Conservation (phyloP, 164 flowering plant species). For the Stephania japonica region DNA sequence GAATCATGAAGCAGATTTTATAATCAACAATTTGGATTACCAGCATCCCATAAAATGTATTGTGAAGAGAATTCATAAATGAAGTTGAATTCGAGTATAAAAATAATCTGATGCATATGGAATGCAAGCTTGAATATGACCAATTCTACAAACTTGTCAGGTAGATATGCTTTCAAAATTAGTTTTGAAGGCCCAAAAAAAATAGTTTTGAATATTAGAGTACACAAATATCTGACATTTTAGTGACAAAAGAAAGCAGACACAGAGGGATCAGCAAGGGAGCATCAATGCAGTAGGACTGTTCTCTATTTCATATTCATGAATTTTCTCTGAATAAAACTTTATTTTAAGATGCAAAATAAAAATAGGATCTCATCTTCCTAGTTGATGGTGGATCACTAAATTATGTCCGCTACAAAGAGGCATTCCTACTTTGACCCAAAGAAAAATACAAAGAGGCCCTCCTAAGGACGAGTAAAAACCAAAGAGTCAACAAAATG, state of each 20-base stretch:
- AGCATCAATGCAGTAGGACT: background rate
- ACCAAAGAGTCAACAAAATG: background rate
- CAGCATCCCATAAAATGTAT: background rate
- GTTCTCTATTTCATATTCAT: background rate
- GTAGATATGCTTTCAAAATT: background rate
- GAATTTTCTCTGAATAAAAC: background rate
- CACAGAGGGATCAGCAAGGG: background rate
- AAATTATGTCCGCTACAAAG: background rate
- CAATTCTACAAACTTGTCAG: conserved; percentile 3
- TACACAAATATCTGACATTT: background rate
- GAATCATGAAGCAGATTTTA: conserved; percentile 3
- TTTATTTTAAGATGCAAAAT: background rate
- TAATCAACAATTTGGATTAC: background rate
- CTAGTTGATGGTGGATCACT: background rate
- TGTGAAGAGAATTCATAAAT: background rate
- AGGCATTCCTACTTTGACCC: background rate
- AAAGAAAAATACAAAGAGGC: background rate
- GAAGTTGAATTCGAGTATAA: background rate
- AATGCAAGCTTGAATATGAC: background rate
- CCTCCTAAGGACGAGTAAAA: background rate
- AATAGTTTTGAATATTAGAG: background rate
- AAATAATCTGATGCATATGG: background rate
- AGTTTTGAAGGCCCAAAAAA: background rate
- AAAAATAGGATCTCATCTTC: background rate
- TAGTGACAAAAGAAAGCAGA: background rate